These are phyloP conservation scores for Penicillium cataractarum DNA, from an alignment of 495 filamentous ascomycete genomes.

Conservation along the genomic window DNA sequence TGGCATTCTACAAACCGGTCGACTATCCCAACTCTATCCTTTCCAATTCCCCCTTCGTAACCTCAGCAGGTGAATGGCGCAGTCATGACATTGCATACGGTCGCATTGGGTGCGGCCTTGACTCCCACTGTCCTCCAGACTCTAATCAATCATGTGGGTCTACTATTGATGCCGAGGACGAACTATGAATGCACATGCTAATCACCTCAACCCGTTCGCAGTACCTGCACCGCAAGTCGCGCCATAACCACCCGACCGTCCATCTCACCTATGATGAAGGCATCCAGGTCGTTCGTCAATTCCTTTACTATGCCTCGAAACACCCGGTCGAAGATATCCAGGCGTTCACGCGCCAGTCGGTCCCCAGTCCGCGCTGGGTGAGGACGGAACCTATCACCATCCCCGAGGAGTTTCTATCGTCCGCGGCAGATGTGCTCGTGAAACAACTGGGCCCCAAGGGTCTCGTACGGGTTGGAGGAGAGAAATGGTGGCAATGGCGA, in stretches of 20 bases:
- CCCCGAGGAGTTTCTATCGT: constrained; percentile 58
- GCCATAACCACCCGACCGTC: constrained; percentile 75
- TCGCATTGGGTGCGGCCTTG: constrained; percentile 71
- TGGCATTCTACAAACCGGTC: not conserved
- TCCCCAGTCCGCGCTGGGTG: constrained; percentile 88
- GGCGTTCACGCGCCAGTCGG: constrained; percentile 85
- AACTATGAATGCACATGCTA: constrained; percentile 8
- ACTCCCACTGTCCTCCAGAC: constrained; percentile 80
- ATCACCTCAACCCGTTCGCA: constrained; percentile 35
- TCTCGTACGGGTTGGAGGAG: constrained; percentile 73
- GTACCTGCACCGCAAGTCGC: constrained; percentile 80
- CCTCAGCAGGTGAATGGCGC: constrained; percentile 11
- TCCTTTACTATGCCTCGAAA: constrained; percentile 78
- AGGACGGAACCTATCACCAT: constrained; percentile 75
- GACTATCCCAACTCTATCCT: not conserved
- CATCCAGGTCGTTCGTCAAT: constrained; percentile 83
- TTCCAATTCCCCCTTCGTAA: not conserved
- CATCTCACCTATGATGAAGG: constrained; percentile 94
- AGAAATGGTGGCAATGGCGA: constrained; percentile 95
- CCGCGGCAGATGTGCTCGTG: constrained; percentile 64
- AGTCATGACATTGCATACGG: constrained; percentile 70
- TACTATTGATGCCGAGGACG: not conserved
- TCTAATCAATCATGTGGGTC: constrained; percentile 72
- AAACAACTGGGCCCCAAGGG: constrained; percentile 77
- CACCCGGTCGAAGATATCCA: constrained; percentile 93